These are phyloP conservation scores for Phytopythium oedochilum DNA, from an alignment of 352 stramenopile species.

Conservation along the genomic window DNA sequence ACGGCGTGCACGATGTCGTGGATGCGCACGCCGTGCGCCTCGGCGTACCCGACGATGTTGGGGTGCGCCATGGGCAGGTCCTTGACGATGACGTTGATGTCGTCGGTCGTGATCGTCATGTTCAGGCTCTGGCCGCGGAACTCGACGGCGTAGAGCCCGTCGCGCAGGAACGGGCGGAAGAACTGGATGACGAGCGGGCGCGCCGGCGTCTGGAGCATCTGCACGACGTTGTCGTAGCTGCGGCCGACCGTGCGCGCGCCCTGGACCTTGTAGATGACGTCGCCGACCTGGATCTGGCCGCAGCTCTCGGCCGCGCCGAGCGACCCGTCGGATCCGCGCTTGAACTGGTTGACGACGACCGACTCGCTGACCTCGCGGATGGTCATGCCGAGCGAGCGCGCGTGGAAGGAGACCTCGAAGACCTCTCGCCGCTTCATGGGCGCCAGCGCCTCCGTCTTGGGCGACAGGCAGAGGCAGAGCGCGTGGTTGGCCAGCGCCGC, in stretches of 20 bases:
- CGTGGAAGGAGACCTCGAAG: constrained; percentile 73
- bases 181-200: constrained; percentile 77
- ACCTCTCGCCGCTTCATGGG: constrained; percentile 80
- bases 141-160: constrained; percentile 81
- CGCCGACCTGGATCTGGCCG: constrained; percentile 50
- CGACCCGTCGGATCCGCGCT: constrained; percentile 47
- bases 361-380: constrained; percentile 82
- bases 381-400: constrained; percentile 73
- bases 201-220: constrained; percentile 83
- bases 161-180: constrained; percentile 68
- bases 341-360: constrained; percentile 85
- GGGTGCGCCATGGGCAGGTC: constrained; percentile 75
- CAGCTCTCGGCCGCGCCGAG: constrained; percentile 51
- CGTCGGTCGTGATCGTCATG: constrained; percentile 85
- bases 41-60: constrained; percentile 81
- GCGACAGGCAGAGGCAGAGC: constrained; percentile 76
- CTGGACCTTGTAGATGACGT: constrained; percentile 88
- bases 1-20: constrained; percentile 78
- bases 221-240: constrained; percentile 78
- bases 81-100: constrained; percentile 83
- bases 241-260: constrained; percentile 65
- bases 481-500: constrained; percentile 34
- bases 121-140: constrained; percentile 77
- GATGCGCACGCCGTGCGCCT: constrained; percentile 76
- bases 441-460: constrained; percentile 77